Evolutionary conservation across 2,329 filamentous ascomycete species (phyloP).

Genomic region (Beauveria pseudobassiana): DNA sequence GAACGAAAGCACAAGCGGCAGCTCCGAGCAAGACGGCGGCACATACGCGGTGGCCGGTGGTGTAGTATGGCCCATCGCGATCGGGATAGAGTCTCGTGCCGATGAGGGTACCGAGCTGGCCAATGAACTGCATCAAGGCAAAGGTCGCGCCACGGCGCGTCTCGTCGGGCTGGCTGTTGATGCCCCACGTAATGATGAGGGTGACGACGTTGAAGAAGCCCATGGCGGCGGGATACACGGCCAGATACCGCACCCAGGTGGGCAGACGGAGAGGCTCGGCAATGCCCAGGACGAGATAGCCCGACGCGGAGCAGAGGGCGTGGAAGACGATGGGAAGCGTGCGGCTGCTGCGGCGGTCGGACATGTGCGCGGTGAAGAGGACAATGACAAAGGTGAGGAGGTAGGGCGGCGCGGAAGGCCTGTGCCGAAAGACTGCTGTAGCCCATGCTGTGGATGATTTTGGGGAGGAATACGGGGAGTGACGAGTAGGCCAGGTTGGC

Average conservation of each 20-base stretch:
- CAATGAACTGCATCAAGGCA: conserved; percentile 72
- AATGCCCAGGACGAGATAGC: conserved; percentile 55
- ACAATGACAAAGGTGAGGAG: conserved; percentile 66
- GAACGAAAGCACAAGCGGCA: conserved; percentile 42
- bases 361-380: conserved; percentile 63
- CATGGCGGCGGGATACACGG: conserved; percentile 68
- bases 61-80: conserved; percentile 52
- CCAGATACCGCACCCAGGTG: conserved; percentile 56
- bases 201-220: conserved; percentile 84
- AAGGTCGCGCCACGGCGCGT: conserved; percentile 68
- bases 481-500: conserved; percentile 84
- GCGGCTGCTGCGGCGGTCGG: conserved; percentile 58
- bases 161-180: conserved; percentile 73
- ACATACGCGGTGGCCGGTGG: conserved; percentile 55
- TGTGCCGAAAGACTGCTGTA: conserved; percentile 62
- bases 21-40: conserved; percentile 56
- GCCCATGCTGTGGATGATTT: conserved; percentile 70
- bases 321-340: conserved; percentile 61
- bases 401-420: conserved; percentile 76
- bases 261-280: conserved; percentile 38
- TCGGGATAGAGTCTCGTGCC: conserved; percentile 59
- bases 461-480: conserved; percentile 80
- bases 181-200: conserved; percentile 77
- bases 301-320: conserved; percentile 56
- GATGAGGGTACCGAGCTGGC: conserved; percentile 70